Evolutionary conservation across 306 rosid genomes (phyloP), one percentile per base, ranked within the genome.

Genomic region (Rosa rugosa): DNA sequence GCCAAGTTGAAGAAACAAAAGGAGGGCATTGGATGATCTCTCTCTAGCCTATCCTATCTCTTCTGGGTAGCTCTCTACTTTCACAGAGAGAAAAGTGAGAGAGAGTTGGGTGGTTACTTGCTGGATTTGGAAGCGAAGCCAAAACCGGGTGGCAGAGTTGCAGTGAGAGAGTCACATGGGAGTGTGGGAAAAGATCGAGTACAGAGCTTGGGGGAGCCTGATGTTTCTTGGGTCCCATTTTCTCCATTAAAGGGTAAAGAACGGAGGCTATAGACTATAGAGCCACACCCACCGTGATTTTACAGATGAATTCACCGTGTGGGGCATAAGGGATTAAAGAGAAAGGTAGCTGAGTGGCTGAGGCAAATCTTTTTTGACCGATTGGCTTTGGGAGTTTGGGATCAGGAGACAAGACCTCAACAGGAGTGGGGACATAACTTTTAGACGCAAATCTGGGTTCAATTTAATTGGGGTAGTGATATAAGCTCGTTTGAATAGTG

Each of bases 11-110:
- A 82, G 50, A 75, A 79, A 51, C 87, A 80, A 66, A 83, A 72
- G 47, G 80, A 69, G 63, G 84, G 83, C 89, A 86, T 86, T 57
- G 86, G 84, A 73, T 54, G 25, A 40, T 40, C 54, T 56, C 84
- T 66, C 77, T 40, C 1, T 1, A 42, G 31, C 73, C 47, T 66
- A 66, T 8, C 69, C 71, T 36, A 17, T 36, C 71, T 66, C 11
- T 49, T 12, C 22, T 79, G 77, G 64, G 71, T 71, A 38, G 31
- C 72, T 64, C 25, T 50, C 59, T 20, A 3, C 59, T 41, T 60
- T 41, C 3, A 41, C 49, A 1, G 5, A 49, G 36, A 22, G 25
- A 67, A 36, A 22, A 10, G 4, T 13, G 45, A 49, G 44, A 34
- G 27, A 27, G 27, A 76, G 66, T 0, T 49, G 66, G 60, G 38